Conservation (phyloP, 2,329 filamentous ascomycete genomes). For the Fusarium begoniae region DNA sequence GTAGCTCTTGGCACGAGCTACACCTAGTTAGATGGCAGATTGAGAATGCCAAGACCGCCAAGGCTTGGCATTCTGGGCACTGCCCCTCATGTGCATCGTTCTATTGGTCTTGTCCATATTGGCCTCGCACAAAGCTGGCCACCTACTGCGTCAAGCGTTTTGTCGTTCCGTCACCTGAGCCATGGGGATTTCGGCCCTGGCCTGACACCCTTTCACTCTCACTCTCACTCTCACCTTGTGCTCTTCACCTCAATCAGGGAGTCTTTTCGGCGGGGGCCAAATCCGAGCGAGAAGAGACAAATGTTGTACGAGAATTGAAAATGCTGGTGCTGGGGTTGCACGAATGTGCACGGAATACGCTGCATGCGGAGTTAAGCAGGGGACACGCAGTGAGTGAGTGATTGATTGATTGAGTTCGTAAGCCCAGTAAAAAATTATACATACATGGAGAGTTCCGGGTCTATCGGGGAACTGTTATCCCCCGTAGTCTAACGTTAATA, state of each 20-base stretch:
- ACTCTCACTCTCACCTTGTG: constrained; percentile 15
- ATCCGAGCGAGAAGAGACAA: background rate
- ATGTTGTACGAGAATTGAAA: background rate
- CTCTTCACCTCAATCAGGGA: background rate
- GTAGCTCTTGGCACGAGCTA: constrained; percentile 33
- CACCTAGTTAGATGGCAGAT: constrained; percentile 40
- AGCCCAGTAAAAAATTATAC: background rate
- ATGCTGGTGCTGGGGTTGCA: background rate
- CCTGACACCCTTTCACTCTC: constrained; percentile 9
- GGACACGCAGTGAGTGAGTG: background rate
- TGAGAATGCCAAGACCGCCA: constrained; percentile 49
- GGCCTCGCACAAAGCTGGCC: constrained; percentile 43
- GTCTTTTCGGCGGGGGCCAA: background rate
- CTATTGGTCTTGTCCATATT: constrained; percentile 45
- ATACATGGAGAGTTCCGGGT: constrained; percentile 10
- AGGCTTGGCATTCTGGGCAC: constrained; percentile 53
- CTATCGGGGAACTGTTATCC: constrained; percentile 21
- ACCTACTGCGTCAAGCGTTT: constrained; percentile 44
- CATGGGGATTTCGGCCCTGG: constrained; percentile 26
- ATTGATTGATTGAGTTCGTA: background rate
- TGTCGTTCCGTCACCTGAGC: constrained; percentile 45
- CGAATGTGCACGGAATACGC: background rate
- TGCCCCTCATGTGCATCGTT: constrained; percentile 43
- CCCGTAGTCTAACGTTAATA: constrained; percentile 7
- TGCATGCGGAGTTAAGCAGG: constrained; percentile 2